These are phyloP conservation scores for Setaria viridis DNA, from an alignment of 202 grass and related monocot genomes.

Conservation along the genomic window DNA sequence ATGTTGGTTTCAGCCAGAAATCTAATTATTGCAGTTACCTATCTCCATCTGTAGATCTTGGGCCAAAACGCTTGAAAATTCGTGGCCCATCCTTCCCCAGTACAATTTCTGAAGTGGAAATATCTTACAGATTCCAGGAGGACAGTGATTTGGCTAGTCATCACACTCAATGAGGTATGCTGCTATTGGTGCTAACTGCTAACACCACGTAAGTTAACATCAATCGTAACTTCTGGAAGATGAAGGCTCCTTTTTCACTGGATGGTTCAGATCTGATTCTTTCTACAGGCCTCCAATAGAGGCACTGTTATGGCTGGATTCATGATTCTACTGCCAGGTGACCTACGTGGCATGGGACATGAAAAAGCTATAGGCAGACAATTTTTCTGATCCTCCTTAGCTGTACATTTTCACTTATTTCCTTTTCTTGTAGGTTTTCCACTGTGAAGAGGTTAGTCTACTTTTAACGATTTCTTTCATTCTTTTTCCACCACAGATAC, in stretches of 20 bases:
- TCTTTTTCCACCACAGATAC: slow-evolving; percentile 55
- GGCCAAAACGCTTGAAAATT: slow-evolving; percentile 72
- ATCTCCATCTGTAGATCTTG: slow-evolving; percentile 58
- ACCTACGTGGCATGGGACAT: slow-evolving; percentile 32
- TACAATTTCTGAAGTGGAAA: slow-evolving; percentile 41
- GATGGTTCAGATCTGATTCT: slow-evolving; percentile 53
- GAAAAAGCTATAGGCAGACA: slow-evolving; percentile 52
- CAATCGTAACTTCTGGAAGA: slow-evolving; percentile 58
- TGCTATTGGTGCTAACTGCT: slow-evolving; percentile 62
- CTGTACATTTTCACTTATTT: slow-evolving; percentile 57
- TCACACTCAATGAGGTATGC: slow-evolving; percentile 45
- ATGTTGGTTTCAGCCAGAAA: slow-evolving; percentile 43
- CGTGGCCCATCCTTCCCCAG: slow-evolving; percentile 62
- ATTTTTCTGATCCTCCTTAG: slow-evolving; percentile 46
- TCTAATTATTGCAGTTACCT: slow-evolving; percentile 47
- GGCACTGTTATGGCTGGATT: slow-evolving; percentile 51
- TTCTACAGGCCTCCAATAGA: slow-evolving; percentile 56
- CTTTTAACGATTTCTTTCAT: slow-evolving; percentile 62
- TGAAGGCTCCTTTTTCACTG: slow-evolving; percentile 35
- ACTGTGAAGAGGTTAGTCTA: slow-evolving; percentile 59
- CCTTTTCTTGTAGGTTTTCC: slow-evolving; percentile 52
- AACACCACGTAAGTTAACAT: slow-evolving; percentile 51
- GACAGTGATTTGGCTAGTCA: slow-evolving; percentile 49
- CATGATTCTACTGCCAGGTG: slow-evolving; percentile 37
- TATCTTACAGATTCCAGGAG: slow-evolving; percentile 48